Evolutionary conservation across 2,329 filamentous ascomycete species (phyloP).

Genomic region (Nemania serpens): DNA sequence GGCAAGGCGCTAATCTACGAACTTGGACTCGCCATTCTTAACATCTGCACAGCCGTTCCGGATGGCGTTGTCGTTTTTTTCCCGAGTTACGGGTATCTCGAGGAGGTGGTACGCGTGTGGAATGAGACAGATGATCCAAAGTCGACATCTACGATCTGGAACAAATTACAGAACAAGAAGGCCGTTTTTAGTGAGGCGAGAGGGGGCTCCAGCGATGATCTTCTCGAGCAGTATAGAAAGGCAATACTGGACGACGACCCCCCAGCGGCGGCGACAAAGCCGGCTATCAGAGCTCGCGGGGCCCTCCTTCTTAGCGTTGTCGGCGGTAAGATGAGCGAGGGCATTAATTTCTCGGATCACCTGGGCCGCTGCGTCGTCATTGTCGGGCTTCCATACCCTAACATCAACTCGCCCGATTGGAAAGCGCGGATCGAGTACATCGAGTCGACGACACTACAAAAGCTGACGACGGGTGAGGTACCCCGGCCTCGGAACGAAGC

Average conservation of each 20-base stretch:
- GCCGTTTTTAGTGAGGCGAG: conserved; percentile 64
- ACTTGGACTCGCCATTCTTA: conserved; percentile 74
- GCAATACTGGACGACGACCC: conserved; percentile 62
- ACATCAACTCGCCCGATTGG: conserved; percentile 88
- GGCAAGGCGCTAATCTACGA: conserved; percentile 72
- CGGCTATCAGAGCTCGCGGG: conserved; percentile 50
- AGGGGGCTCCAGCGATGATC: conserved; percentile 64
- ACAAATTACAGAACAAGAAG: conserved; percentile 63
- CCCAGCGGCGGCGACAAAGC: neutral
- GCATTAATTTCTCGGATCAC: conserved; percentile 95
- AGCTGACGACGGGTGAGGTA: conserved; percentile 40
- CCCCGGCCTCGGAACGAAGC: conserved; percentile 39
- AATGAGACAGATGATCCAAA: conserved; percentile 45
- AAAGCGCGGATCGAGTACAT: conserved; percentile 89
- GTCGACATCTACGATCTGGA: conserved; percentile 57
- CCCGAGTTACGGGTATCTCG: conserved; percentile 89
- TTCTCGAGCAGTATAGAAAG: conserved; percentile 73
- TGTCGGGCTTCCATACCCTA: conserved; percentile 92
- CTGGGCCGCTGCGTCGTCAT: conserved; percentile 89
- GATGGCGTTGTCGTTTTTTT: conserved; percentile 96
- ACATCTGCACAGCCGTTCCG: conserved; percentile 73
- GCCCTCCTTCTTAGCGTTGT: conserved; percentile 88
- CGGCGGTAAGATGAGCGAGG: conserved; percentile 92
- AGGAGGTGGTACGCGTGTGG: conserved; percentile 71
- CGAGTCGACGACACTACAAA: conserved; percentile 60